Evolutionary conservation across 495 filamentous ascomycete species (phyloP), one percentile per base, ranked within the genome.

Genomic region (Oleoguttula mirabilis): DNA sequence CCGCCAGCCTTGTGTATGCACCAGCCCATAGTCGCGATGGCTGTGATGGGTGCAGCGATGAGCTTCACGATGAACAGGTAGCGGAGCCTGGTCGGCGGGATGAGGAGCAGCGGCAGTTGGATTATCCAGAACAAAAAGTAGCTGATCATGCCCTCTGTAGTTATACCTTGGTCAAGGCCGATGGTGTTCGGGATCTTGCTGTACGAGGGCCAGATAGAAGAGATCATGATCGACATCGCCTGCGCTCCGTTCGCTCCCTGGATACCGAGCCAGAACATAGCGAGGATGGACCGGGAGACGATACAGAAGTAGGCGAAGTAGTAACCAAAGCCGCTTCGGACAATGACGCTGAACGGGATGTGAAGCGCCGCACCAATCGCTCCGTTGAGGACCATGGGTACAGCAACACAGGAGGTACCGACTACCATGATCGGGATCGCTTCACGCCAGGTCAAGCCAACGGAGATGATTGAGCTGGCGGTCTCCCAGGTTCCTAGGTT

Each of bases 131-230:
- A 72, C 39, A 72, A 53, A 16, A 71, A 48, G 49, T 68, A 67
- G 45, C 55, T 59, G 47, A 66, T 45, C 64, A 72, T 67, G 36
- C 63, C 64, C 45, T 67, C 58, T 1, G 66, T 67, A 0, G 69
- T 69, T 48, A 72, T 70, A 15, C 64, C 69, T 23, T 39, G 36
- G 2, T 2, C 19, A 3, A 17, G 2, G 32, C 14, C 14, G 31
- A 60, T 56, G 41, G 39, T 30, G 41, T 61, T 58, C 16, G 34
- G 40, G 11, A 60, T 36, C 2, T 43, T 51, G 5, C 54, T 42
- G 37, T 57, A 63, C 2, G 56, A 60, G 4, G 60, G 60, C 66
- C 78, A 81, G 54, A 81, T 81, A 3, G 79, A 40, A 4, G 43
- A 27, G 32, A 62, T 63, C 11, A 60, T 63, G 14, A 64, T 62